Evolutionary conservation across 768 basidiomycete genomes (phyloP).

Genomic region (Xanthoconium stramineum): DNA sequence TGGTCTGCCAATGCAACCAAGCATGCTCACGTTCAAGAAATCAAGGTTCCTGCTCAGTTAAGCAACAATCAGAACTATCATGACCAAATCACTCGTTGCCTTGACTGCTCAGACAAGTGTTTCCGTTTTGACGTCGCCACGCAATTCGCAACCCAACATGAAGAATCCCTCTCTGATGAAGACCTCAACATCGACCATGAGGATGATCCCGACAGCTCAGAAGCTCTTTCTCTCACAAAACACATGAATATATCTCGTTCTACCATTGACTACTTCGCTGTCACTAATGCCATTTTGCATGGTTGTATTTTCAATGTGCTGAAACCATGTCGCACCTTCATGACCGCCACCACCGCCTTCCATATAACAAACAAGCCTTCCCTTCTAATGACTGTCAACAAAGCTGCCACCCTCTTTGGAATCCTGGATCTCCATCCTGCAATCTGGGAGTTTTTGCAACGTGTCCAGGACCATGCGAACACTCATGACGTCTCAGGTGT

Average conservation of each 20-base stretch:
- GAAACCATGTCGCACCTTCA: not conserved
- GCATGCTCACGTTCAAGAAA: no score
- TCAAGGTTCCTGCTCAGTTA: no score
- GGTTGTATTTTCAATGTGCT: not conserved
- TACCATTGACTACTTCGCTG: not conserved
- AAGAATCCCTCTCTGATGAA: not conserved
- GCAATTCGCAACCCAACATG: not conserved
- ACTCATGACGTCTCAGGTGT: no score
- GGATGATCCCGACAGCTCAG: not conserved
- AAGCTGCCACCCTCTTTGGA: not conserved
- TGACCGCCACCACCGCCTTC: not conserved
- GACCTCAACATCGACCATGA: not conserved
- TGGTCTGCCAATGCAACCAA: no score
- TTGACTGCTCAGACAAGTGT: constrained; percentile 1
- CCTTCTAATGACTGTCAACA: not conserved
- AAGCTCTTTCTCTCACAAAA: not conserved
- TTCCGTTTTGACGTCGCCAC: no score
- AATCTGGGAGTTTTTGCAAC: not conserved
- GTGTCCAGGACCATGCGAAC: no score
- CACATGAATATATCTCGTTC: not conserved
- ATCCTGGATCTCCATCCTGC: not conserved
- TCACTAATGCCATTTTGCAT: not conserved
- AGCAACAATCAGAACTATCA: no score
- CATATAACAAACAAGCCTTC: not conserved
- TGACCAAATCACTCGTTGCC: no score